Conservation (phyloP, 2,329 filamentous ascomycete species). For the Mollisia scopiformis region DNA sequence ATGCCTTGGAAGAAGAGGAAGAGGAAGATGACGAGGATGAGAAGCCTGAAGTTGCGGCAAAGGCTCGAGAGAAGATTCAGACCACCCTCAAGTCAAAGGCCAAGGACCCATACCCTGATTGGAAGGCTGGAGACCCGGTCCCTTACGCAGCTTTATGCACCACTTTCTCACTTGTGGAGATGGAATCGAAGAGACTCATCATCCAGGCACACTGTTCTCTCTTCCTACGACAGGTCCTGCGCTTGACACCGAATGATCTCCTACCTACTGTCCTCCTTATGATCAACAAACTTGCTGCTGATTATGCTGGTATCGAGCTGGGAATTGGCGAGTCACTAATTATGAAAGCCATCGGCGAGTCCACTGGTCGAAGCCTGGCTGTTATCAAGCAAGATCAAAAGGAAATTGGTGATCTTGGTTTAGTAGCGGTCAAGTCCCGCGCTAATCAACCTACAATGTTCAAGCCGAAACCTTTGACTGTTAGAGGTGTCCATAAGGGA, state of each 20-base stretch:
- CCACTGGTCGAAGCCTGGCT: constrained; percentile 82
- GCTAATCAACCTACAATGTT: constrained; percentile 98
- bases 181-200: constrained; percentile 88
- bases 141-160: constrained; percentile 94
- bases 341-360: constrained; percentile 97
- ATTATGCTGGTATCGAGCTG: constrained; percentile 94
- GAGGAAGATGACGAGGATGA: constrained; percentile 59
- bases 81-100: constrained; percentile 68
- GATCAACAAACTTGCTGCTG: constrained; percentile 97
- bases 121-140: constrained; percentile 85
- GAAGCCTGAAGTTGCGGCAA: constrained; percentile 72
- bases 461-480: constrained; percentile 88
- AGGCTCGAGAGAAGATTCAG: constrained; percentile 81
- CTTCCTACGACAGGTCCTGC: constrained; percentile 92
- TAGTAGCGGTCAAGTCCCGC: constrained; percentile 94
- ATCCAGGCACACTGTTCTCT: constrained; percentile 89
- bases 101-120: constrained; percentile 91
- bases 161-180: constrained; percentile 92
- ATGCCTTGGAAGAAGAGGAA: constrained; percentile 37
- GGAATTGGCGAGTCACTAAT: constrained; percentile 98
- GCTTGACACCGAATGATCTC: constrained; percentile 85
- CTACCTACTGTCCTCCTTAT: constrained; percentile 89
- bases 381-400: constrained; percentile 96
- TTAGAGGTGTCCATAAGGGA: constrained; percentile 84
- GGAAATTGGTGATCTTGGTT: constrained; percentile 91